These are phyloP conservation scores for Xylariomycetidae sp. DNA, from an alignment of 2,329 filamentous ascomycete species.

Conservation along the genomic window DNA sequence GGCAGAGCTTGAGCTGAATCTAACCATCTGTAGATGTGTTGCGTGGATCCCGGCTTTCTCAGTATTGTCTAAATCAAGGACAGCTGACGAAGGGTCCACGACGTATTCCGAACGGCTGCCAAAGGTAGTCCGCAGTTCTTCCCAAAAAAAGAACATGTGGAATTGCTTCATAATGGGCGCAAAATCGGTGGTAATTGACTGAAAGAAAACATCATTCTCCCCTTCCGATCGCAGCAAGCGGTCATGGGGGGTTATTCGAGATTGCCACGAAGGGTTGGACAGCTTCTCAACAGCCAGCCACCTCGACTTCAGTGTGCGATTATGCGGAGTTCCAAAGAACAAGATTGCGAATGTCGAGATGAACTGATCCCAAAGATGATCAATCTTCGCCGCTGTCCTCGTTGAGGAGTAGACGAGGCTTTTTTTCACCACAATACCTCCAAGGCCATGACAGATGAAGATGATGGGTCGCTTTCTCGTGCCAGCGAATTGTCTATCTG, in stretches of 20 bases:
- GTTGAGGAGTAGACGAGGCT: slow-evolving; percentile 23
- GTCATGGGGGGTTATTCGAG: slow-evolving; percentile 2
- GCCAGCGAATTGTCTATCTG: slow-evolving; percentile 22
- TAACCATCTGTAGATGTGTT: slow-evolving; percentile 23
- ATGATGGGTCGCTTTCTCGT: slow-evolving; percentile 28
- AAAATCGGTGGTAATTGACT: slow-evolving; percentile 7
- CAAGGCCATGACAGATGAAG: slow-evolving; percentile 33
- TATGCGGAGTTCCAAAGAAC: slow-evolving; percentile 9
- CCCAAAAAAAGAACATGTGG: slow-evolving; percentile 16
- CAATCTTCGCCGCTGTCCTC: slow-evolving; percentile 15
- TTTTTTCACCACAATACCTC: slow-evolving; percentile 32
- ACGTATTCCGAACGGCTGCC: slow-evolving; percentile 12
- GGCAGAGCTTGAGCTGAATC: slow-evolving; percentile 14
- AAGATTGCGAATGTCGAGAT: slow-evolving; percentile 16
- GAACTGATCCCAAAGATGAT: slow-evolving; percentile 25
- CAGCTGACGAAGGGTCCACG: slow-evolving; percentile 21
- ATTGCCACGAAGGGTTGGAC: slow-evolving; percentile 1
- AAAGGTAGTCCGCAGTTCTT: slow-evolving; percentile 14
- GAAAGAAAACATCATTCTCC: slow-evolving; percentile 6
- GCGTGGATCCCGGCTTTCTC: slow-evolving; percentile 20
- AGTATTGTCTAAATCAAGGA: slow-evolving; percentile 17
- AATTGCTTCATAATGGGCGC: slow-evolving; percentile 6
- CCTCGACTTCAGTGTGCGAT: slow-evolving; percentile 3
- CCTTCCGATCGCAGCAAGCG: neutral
- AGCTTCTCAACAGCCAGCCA: slow-evolving; percentile 5